phyloP scores from a whole-genome alignment of 1,284 basidiomycete species.

The Cystobasidiaceae sp. region DNA sequence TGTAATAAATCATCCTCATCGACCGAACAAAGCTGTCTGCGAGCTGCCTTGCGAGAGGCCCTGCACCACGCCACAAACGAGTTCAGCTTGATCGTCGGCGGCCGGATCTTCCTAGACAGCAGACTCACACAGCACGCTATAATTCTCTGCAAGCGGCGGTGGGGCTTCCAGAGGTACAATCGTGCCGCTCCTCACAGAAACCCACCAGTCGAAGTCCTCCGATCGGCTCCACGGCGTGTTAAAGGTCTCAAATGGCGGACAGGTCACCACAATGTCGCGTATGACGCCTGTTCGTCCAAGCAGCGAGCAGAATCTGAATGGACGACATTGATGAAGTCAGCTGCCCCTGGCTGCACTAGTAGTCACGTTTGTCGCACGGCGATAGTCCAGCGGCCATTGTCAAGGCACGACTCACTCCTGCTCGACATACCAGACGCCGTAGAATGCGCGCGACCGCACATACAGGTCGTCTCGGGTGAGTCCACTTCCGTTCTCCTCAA shows the following conservation, averaged over 20 bases:
- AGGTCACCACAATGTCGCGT: constrained; percentile 3
- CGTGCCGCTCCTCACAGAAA: background rate
- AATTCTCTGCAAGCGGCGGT: background rate
- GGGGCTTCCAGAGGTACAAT: background rate
- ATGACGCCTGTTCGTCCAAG: constrained; percentile 1
- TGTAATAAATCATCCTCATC: constrained; percentile 1
- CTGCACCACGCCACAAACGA: background rate
- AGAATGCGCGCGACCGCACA: constrained; percentile 5
- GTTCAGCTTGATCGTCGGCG: background rate
- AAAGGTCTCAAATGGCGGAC: background rate
- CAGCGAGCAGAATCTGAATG: background rate
- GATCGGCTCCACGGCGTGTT: constrained; percentile 3
- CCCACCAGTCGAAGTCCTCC: background rate
- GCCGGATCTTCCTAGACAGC: background rate
- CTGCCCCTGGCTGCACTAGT: no score
- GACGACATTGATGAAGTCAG: background rate
- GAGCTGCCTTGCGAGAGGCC: background rate
- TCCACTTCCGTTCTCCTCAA: background rate
- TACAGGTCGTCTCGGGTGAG: constrained; percentile 9
- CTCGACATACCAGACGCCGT: constrained; percentile 10
- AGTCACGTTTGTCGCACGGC: no score
- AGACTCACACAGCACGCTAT: background rate
- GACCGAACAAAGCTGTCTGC: background rate
- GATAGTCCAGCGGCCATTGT: background rate
- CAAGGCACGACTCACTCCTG: constrained; percentile 6